Base-by-base conservation (phyloP, 495 filamentous ascomycete genomes). In the Lasiosphaeris hirsuta region DNA sequence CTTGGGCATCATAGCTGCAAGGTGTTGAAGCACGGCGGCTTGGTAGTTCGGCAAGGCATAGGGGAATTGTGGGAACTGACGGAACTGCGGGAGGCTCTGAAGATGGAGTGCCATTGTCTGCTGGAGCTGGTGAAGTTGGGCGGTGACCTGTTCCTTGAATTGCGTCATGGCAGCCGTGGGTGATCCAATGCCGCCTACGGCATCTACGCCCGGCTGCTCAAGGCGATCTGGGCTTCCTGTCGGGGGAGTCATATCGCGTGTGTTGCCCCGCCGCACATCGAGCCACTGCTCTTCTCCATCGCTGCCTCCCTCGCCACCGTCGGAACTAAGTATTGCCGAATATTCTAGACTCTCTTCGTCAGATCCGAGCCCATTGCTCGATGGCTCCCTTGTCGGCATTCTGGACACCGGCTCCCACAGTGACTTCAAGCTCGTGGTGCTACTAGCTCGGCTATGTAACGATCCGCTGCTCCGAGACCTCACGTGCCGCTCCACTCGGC, bases 141-240 rank as follows among this genome's bases (percentile, higher is more conserved):
- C 79, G 41, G 85, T 81, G 14, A 96, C 72, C 50, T 90, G 86
- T 51, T 93, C 88, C 56, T 86, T 83, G 79, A 90, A 86, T 19
- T 87, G 88, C 33, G 84, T 75, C 70, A 90, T 81, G 23, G 86
- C 79, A 33, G 86, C 82, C 1, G 82, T 77, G 17, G 86, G 81
- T 10, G 82, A 77, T 44, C 81, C 78, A 4, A 75, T 68, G 8
- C 71, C 59, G 33, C 63, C 68, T 7, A 67, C 62, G n/a, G 57
- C 60, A 51, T 72, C 57, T 58, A 69, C 37, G 54, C 62, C 64
- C 14, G 62, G 56, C 19, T 64, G 63, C 41, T 56, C 67, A 42
- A 52, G 73, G 47, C 38, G 67, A 55, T 42, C 67, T 55, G 59
- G 69, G 18, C 59, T 60, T 7, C 51, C 45, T 38, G 52, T 54